A percentile compares a stretch with the other conserved stretches of the same genome.
Conservation (phyloP, 1,284 basidiomycete species). For the Polyporus tsugae region DNA sequence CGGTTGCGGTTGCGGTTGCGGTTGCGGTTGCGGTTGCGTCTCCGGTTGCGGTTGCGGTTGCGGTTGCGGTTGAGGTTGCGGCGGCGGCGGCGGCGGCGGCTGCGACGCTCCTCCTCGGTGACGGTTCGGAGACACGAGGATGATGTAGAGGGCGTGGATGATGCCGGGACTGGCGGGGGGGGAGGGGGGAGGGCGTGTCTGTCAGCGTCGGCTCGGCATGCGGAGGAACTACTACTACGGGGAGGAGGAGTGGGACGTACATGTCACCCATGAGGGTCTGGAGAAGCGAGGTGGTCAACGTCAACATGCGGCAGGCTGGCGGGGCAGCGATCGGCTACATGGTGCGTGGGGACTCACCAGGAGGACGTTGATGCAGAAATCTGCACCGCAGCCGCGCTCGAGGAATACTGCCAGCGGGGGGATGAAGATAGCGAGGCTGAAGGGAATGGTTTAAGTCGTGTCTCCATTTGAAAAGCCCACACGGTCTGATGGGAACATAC, state of each 20-base stretch:
- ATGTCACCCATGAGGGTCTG: neutral
- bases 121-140: neutral
- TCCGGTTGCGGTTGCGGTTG: too few species aligned
- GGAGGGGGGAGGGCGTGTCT: too few species aligned
- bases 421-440: neutral
- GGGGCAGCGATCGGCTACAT: neutral
- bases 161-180: neutral
- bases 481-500: neutral
- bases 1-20: too few species aligned
- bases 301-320: neutral
- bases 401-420: neutral
- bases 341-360: neutral
- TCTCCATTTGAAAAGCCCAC: neutral
- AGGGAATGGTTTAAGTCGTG: neutral
- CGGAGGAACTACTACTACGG: too few species aligned
- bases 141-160: constrained; percentile 2
- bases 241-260: neutral
- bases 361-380: neutral
- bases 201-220: too few species aligned
- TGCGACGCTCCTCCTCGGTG: too few species aligned
- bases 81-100: too few species aligned
- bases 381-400: neutral
- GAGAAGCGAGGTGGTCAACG: neutral
- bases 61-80: too few species aligned
- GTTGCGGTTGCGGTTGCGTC: too few species aligned